Evolutionary conservation across 345 rosid species (phyloP).

Genomic region (Cardamine chenopodiifolia): DNA sequence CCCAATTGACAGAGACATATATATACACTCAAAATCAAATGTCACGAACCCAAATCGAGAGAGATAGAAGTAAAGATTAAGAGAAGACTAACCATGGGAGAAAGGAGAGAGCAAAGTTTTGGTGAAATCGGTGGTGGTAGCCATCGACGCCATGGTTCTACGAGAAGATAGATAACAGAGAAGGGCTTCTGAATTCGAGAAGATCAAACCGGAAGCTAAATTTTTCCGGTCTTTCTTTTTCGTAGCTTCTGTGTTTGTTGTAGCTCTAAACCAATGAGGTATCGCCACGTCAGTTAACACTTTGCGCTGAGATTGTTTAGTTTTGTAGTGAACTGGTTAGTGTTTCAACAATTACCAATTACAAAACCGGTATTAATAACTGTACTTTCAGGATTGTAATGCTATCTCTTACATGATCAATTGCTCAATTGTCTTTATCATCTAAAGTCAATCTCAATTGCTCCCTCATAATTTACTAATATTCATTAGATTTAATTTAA

Average conservation of each 20-base stretch:
- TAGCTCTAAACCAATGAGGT: neutral
- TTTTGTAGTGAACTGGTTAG: too few relatives aligned
- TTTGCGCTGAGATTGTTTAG: neutral
- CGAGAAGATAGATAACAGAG: slow-evolving; percentile 19
- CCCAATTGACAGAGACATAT: neutral
- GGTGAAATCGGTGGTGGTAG: slow-evolving; percentile 50
- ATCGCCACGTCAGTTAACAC: neutral
- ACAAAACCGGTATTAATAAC: too few relatives aligned
- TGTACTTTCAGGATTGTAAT: too few relatives aligned
- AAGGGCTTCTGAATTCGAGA: slow-evolving; percentile 7
- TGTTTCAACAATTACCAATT: too few relatives aligned
- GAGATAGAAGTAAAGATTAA: neutral
- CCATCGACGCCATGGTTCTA: slow-evolving; percentile 66
- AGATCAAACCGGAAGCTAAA: slow-evolving; percentile 22
- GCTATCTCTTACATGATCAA: too few relatives aligned
- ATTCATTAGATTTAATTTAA: too few relatives aligned
- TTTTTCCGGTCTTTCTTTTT: neutral
- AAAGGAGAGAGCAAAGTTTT: slow-evolving; percentile 46
- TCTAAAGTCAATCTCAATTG: too few relatives aligned
- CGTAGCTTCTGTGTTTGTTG: neutral
- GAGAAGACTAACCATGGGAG: slow-evolving; percentile 44
- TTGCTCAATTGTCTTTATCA: too few relatives aligned
- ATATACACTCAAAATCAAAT: neutral
- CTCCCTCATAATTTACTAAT: too few relatives aligned
- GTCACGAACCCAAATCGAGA: neutral